Percentiles rank a stretch among this genome's conserved stretches.
phyloP scores from a whole-genome alignment of 2,329 filamentous ascomycete species.

The Pezicula rhizophila region DNA sequence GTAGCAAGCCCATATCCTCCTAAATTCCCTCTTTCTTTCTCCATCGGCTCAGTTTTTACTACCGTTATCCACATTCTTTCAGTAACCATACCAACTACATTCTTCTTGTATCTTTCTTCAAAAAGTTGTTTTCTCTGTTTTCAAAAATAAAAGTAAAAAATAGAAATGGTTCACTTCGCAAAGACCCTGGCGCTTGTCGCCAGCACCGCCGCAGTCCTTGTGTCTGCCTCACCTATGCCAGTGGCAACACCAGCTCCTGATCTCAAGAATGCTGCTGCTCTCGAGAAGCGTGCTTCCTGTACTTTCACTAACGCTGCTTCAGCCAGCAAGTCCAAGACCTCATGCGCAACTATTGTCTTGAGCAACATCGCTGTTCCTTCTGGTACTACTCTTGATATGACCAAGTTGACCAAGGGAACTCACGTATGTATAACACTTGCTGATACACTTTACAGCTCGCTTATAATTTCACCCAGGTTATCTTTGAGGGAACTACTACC shows the following conservation, averaged over 20 bases:
- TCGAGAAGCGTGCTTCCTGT: constrained; percentile 32
- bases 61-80: constrained; percentile 5
- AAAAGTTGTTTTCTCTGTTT: constrained; percentile 2
- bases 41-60: constrained; percentile 4
- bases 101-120: neutral
- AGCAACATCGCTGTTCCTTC: constrained; percentile 50
- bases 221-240: constrained; percentile 13
- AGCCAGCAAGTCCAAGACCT: constrained; percentile 41
- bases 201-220: constrained; percentile 12
- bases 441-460: neutral
- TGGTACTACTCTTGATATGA: constrained; percentile 53
- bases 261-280: constrained; percentile 6
- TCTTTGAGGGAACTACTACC: constrained; percentile 60
- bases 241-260: constrained; percentile 21
- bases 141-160: too few relatives aligned
- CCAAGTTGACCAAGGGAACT: constrained; percentile 43
- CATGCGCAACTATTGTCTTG: constrained; percentile 49
- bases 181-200: constrained; percentile 17
- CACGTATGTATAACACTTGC: constrained; percentile 5
- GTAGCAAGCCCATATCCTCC: neutral
- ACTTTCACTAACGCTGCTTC: constrained; percentile 46
- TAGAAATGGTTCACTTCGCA: constrained; percentile 18
- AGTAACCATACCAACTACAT: constrained; percentile 3
- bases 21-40: constrained; percentile 4
- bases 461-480: constrained; percentile 33